phyloP scores from a whole-genome alignment of 129 eudicot species.

The Silybum marianum region DNA sequence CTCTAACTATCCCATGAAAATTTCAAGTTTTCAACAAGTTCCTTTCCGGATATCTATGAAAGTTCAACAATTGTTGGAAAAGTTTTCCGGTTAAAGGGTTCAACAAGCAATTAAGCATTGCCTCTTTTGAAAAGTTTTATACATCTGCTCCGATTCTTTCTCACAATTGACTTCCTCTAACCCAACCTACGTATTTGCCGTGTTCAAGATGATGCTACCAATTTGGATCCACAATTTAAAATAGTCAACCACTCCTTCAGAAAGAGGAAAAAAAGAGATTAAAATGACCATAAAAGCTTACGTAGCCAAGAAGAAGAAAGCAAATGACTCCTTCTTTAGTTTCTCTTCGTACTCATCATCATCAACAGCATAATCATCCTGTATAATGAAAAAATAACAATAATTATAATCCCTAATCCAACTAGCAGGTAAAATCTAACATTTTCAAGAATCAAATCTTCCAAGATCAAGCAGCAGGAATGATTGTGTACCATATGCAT shows the following conservation, averaged over 20 bases:
- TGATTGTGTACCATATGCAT: background rate
- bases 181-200: background rate
- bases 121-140: slow-evolving; percentile 4
- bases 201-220: background rate
- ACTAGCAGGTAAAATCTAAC: background rate
- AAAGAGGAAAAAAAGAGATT: background rate
- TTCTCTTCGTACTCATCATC: slow-evolving; percentile 85
- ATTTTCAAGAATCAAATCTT: background rate
- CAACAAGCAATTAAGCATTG: background rate
- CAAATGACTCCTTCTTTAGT: slow-evolving; percentile 75
- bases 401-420: slow-evolving; percentile 1
- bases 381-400: background rate
- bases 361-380: slow-evolving; percentile 99
- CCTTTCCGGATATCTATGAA: background rate
- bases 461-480: background rate
- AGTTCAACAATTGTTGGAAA: background rate
- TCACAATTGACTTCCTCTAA: slow-evolving; percentile 5
- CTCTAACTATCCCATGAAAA: slow-evolving; percentile 1
- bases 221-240: slow-evolving; percentile 3
- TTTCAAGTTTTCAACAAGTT: background rate
- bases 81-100: background rate
- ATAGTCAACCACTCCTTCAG: slow-evolving; percentile 6
- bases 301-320: slow-evolving; percentile 93
- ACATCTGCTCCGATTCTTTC: background rate
- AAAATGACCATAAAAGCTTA: slow-evolving; percentile 40